A percentile compares a stretch with the other conserved stretches of the same genome.
Evolutionary conservation across 2,329 filamentous ascomycete genomes (phyloP).

Genomic region (Dactylellina sp.): DNA sequence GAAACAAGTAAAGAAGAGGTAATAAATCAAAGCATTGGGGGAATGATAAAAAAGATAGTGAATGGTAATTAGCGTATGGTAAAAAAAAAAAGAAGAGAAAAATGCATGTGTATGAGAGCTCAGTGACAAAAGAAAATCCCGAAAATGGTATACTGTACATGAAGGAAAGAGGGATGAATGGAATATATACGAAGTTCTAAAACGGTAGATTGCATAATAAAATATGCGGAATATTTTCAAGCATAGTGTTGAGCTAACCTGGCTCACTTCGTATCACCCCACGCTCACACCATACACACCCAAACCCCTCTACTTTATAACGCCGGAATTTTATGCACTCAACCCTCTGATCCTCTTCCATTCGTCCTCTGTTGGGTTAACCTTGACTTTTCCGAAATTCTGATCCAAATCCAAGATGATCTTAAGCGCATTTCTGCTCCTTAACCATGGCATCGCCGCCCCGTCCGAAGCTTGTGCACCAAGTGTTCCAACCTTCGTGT

Average conservation of each 20-base stretch:
- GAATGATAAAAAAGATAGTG: constrained; percentile 14
- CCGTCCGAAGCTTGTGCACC: constrained; percentile 64
- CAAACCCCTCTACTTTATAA: constrained; percentile 3
- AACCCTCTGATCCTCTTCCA: constrained; percentile 60
- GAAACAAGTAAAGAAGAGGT: neutral
- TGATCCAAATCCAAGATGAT: constrained; percentile 94
- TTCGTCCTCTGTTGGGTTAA: constrained; percentile 64
- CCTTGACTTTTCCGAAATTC: constrained; percentile 82
- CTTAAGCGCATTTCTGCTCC: constrained; percentile 91
- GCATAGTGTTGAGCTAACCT: neutral
- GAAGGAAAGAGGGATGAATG: constrained; percentile 15
- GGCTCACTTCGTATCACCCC: constrained; percentile 30
- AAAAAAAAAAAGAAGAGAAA: constrained; percentile 3
- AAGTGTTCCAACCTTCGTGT: constrained; percentile 65
- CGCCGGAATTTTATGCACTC: constrained; percentile 13
- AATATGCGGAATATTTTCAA: constrained; percentile 11
- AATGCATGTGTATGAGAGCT: neutral
- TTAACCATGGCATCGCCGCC: constrained; percentile 70
- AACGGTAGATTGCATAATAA: constrained; percentile 14
- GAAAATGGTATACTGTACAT: constrained; percentile 44
- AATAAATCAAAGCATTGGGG: neutral
- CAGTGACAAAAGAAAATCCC: neutral
- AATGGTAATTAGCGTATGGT: constrained; percentile 1
- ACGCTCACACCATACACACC: constrained; percentile 34
- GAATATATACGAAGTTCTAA: constrained; percentile 13